These are phyloP conservation scores for Botryotinia convoluta DNA, from an alignment of 2,329 filamentous ascomycete genomes.

Conservation along the genomic window DNA sequence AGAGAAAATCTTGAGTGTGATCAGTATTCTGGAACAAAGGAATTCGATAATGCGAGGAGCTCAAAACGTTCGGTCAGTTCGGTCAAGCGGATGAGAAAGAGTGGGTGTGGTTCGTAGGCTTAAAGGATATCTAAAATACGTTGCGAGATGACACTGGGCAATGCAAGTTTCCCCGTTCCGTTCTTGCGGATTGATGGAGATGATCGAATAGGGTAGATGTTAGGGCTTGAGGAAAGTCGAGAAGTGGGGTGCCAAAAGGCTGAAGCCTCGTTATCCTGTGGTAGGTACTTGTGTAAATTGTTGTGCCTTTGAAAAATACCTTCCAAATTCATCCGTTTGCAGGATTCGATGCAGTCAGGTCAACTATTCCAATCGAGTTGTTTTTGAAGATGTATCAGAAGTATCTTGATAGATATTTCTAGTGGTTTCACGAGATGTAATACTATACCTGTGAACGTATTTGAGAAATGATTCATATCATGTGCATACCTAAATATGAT, in stretches of 20 bases:
- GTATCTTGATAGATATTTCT: too few species aligned
- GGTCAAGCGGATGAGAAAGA: conserved; percentile 18
- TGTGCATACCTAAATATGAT: not conserved
- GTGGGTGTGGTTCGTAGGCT: not conserved
- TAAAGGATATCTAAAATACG: not conserved
- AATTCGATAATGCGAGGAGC: not conserved
- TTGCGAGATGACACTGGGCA: conserved; percentile 1
- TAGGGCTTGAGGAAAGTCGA: not conserved
- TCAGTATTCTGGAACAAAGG: not conserved
- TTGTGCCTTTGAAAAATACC: not conserved
- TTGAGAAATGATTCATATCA: too few species aligned
- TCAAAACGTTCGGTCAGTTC: not conserved
- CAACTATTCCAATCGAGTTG: not conserved
- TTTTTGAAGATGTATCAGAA: not conserved
- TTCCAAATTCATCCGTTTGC: not conserved
- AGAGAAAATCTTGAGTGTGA: not conserved
- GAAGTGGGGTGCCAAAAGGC: not conserved
- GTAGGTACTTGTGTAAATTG: not conserved
- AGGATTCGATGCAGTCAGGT: not conserved
- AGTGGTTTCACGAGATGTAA: too few species aligned
- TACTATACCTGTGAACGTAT: too few species aligned
- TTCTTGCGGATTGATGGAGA: conserved; percentile 4
- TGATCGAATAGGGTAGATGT: not conserved
- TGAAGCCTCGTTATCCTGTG: not conserved
- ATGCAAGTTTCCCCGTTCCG: not conserved